Evolutionary conservation across 768 basidiomycete genomes (phyloP).

Genomic region (Pleurotus tuber-regium): DNA sequence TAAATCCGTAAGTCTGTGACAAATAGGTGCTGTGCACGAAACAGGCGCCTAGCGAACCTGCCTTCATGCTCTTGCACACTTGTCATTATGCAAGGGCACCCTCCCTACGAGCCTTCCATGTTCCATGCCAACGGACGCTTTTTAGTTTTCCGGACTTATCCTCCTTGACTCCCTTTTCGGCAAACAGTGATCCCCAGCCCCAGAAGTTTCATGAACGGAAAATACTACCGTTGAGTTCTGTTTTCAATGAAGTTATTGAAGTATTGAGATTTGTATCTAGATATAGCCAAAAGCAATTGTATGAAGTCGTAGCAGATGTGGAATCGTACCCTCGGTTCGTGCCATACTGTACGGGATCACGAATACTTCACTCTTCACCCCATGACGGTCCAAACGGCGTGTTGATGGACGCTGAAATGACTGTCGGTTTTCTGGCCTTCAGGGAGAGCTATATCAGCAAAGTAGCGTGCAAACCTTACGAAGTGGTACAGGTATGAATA

Average conservation of each 20-base stretch:
- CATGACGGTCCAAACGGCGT: slow-evolving; percentile 20
- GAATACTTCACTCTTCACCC: slow-evolving; percentile 46
- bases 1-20: too few species aligned
- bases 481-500: slow-evolving; percentile 72
- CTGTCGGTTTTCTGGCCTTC: slow-evolving; percentile 85
- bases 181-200: slow-evolving; percentile 32
- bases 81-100: background rate
- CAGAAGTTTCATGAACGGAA: slow-evolving; percentile 82
- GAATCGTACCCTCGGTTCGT: slow-evolving; percentile 83
- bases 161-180: slow-evolving; percentile 33
- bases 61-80: background rate
- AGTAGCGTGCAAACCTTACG: slow-evolving; percentile 76
- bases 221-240: slow-evolving; percentile 76
- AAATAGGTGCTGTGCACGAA: background rate
- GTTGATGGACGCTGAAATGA: slow-evolving; percentile 80
- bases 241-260: slow-evolving; percentile 1
- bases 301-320: slow-evolving; percentile 84
- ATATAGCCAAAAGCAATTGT: slow-evolving; percentile 76
- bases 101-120: background rate
- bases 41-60: slow-evolving; percentile 2
- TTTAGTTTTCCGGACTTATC: slow-evolving; percentile 55
- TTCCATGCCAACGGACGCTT: slow-evolving; percentile 24
- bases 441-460: slow-evolving; percentile 84
- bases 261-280: slow-evolving; percentile 35
- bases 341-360: slow-evolving; percentile 82